Evolutionary conservation across 306 rosid species (phyloP).

Genomic region (Casuarina equisetifolia): DNA sequence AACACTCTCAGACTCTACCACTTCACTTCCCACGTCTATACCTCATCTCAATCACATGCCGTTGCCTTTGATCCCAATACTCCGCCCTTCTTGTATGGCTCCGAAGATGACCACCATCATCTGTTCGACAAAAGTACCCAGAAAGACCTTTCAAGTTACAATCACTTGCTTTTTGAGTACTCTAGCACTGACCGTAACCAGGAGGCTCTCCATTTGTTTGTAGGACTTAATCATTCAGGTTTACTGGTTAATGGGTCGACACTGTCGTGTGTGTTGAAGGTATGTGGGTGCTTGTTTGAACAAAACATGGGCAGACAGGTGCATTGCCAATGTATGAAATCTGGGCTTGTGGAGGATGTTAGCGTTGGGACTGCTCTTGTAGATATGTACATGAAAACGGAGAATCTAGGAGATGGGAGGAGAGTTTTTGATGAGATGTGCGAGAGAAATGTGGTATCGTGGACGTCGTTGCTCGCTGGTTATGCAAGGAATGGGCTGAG

Average conservation of each 20-base stretch:
- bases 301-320: conserved; percentile 56
- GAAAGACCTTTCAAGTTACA: conserved; percentile 33
- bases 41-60: conserved; percentile 2
- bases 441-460: conserved; percentile 66
- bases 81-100: neutral
- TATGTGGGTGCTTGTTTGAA: conserved; percentile 53
- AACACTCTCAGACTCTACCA: conserved; percentile 19
- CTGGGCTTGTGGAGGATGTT: conserved; percentile 53
- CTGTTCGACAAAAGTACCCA: conserved; percentile 60
- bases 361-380: conserved; percentile 75
- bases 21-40: conserved; percentile 1
- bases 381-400: conserved; percentile 87
- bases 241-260: conserved; percentile 43
- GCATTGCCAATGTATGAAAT: conserved; percentile 68
- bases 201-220: conserved; percentile 50
- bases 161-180: conserved; percentile 49
- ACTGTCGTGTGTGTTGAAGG: conserved; percentile 57
- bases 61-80: neutral
- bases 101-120: neutral
- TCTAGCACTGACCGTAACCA: conserved; percentile 42
- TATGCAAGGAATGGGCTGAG: conserved; percentile 52
- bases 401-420: conserved; percentile 52
- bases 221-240: conserved; percentile 38
- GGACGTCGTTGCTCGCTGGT: conserved; percentile 78
- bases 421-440: conserved; percentile 74